Base-by-base conservation (phyloP, 768 basidiomycete species). In the Amanita pseudoporphyria region DNA sequence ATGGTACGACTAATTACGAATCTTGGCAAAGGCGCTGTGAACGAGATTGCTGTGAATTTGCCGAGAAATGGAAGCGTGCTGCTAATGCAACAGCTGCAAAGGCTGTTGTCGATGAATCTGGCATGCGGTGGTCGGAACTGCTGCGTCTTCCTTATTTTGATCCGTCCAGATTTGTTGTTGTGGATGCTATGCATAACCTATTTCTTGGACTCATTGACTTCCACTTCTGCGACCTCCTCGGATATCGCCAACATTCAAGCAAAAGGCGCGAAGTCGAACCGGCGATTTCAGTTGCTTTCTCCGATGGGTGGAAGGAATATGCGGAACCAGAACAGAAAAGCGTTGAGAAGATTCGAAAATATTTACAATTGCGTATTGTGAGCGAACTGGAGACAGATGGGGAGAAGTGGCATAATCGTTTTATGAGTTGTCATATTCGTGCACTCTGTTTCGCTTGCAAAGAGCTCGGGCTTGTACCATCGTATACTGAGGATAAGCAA, bases 181-280 rank as follows among this genome's bases (percentile, higher is more conserved):
- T 71, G 33, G 69, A 71, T 51, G 47, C 56, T 3, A 70, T 71
- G 69, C 71, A 71, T 48, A 61, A 59, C 18, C 40, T 71, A 0
- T 58, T 62, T 14, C 59, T 60, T 33, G 60, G 60, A 7, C 31
- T 58, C 19, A 55, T 57, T 6, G 52, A 58, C 12, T 56, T 54
- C 38, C 56, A 57, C 38, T 53, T 48, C 41, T 53, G 54, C 24
- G 16, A 31, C 48, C 55, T 18, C 26, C 35, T 5, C 18, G 54
- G 12, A 51, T 53, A 10, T 42, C 43, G 38, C 48, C 49, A 10
- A 28, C 46, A 12, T 50, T 47, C 12, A n/a, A n/a, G n/a, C 9
- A 42, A 42, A 21, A 42, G 13, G 26, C 13, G 18, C 4, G 3
- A 9, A 6, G 26, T 9, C 4, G 19, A 28, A 13, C 6, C 21